Evolutionary conservation across 2,329 filamentous ascomycete species (phyloP).

Genomic region (Penicillium sp.): DNA sequence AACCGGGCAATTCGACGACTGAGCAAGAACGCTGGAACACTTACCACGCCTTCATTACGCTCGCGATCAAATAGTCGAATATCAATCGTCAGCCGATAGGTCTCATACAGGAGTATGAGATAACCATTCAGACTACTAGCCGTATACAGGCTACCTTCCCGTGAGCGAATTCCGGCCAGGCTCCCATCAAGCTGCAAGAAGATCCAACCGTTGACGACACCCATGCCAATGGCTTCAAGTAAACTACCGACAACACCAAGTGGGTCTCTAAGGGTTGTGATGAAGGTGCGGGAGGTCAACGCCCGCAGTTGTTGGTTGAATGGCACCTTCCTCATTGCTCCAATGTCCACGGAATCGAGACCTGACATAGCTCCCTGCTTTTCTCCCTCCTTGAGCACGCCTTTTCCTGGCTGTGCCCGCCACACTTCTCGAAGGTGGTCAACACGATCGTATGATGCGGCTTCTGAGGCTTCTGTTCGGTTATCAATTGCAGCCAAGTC

Average conservation of each 20-base stretch:
- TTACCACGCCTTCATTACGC: constrained; percentile 69
- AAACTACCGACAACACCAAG: constrained; percentile 72
- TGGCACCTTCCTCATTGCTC: constrained; percentile 48
- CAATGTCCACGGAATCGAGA: background rate
- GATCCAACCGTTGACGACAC: constrained; percentile 69
- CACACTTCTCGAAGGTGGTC: constrained; percentile 62
- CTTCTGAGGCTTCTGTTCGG: constrained; percentile 65
- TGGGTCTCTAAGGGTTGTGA: constrained; percentile 72
- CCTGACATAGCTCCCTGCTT: background rate
- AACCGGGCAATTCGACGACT: constrained; percentile 68
- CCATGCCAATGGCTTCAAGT: constrained; percentile 69
- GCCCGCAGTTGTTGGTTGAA: constrained; percentile 65
- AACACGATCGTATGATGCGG: constrained; percentile 59
- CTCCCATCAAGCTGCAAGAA: constrained; percentile 66
- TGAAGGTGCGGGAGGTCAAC: constrained; percentile 67
- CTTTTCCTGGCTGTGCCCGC: constrained; percentile 33
- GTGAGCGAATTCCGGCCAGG: constrained; percentile 69
- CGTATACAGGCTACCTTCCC: constrained; percentile 71
- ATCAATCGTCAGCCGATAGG: constrained; percentile 71
- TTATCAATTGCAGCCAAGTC: constrained; percentile 74
- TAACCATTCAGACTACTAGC: constrained; percentile 73
- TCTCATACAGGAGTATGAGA: constrained; percentile 72
- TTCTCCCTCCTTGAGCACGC: background rate
- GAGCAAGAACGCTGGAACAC: constrained; percentile 66
- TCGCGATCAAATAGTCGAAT: constrained; percentile 76